phyloP scores from a whole-genome alignment of 495 filamentous ascomycete genomes.

The Xylaria venustula region DNA sequence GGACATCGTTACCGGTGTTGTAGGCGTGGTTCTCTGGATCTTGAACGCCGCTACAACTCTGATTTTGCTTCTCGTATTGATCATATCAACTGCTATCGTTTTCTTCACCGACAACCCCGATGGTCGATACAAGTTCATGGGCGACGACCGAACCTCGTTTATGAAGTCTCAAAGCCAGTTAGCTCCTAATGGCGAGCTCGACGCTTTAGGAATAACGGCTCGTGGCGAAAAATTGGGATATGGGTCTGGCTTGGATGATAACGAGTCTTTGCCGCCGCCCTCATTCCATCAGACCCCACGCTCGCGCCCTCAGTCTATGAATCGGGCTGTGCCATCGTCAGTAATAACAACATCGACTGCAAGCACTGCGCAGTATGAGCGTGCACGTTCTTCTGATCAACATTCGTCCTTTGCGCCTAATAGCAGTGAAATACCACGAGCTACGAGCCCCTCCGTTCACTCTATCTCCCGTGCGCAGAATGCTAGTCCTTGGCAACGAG shows the following conservation, averaged over 20 bases:
- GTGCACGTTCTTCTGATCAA: slow-evolving; percentile 4
- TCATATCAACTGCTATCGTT: slow-evolving; percentile 79
- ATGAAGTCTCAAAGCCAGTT: slow-evolving; percentile 95
- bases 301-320: slow-evolving; percentile 21
- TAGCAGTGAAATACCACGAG: slow-evolving; percentile 34
- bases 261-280: slow-evolving; percentile 57
- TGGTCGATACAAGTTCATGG: slow-evolving; percentile 93
- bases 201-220: slow-evolving; percentile 88
- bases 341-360: slow-evolving; percentile 19
- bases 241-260: slow-evolving; percentile 62
- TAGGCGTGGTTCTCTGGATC: slow-evolving; percentile 93
- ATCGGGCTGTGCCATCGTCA: slow-evolving; percentile 28
- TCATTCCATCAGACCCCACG: slow-evolving; percentile 29
- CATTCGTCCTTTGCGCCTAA: slow-evolving; percentile 17
- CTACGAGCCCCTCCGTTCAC: not conserved
- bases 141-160: slow-evolving; percentile 92
- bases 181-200: slow-evolving; percentile 72
- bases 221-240: slow-evolving; percentile 79
- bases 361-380: slow-evolving; percentile 3
- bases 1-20: slow-evolving; percentile 81
- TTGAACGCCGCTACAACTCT: slow-evolving; percentile 84
- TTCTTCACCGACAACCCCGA: slow-evolving; percentile 93
- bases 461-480: slow-evolving; percentile 9
- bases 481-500: slow-evolving; percentile 52
- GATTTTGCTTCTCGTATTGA: slow-evolving; percentile 83